phyloP scores from a whole-genome alignment of 31 red algal genomes.

The Odonthalia washingtoniensis region DNA sequence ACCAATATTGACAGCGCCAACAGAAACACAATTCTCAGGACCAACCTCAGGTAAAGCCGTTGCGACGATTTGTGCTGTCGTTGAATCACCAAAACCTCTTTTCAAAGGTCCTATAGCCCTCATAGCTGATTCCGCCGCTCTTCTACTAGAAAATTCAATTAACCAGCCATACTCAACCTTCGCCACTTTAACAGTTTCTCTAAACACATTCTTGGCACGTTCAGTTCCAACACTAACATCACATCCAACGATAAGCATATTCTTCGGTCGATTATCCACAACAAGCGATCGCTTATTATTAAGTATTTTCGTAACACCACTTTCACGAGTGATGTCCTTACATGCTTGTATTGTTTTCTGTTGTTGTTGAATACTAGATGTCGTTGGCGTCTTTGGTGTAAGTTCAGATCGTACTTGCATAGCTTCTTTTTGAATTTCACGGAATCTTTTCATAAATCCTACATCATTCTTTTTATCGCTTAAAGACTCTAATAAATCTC shows the following conservation, averaged over 20 bases:
- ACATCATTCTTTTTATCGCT: slow-evolving; percentile 39
- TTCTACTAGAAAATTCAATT: slow-evolving; percentile 39
- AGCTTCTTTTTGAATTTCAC: slow-evolving; percentile 40
- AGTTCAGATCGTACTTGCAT: slow-evolving; percentile 29
- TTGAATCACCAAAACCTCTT: slow-evolving; percentile 37
- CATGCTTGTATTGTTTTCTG: background rate
- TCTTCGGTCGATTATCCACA: slow-evolving; percentile 65
- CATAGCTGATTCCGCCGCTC: slow-evolving; percentile 60
- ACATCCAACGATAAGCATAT: slow-evolving; percentile 41
- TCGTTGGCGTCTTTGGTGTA: slow-evolving; percentile 1
- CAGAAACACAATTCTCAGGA: too few relatives aligned
- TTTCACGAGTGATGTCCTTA: background rate
- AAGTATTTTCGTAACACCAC: background rate
- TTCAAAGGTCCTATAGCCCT: slow-evolving; percentile 52
- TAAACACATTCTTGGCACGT: slow-evolving; percentile 35
- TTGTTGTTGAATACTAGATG: background rate
- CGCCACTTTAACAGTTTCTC: slow-evolving; percentile 49
- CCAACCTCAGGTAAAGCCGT: slow-evolving; percentile 23
- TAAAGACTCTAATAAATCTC: slow-evolving; percentile 31
- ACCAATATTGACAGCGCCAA: too few relatives aligned
- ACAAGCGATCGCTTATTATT: background rate
- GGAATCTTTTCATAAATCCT: slow-evolving; percentile 25
- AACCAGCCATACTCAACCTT: slow-evolving; percentile 50
- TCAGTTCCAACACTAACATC: slow-evolving; percentile 28
- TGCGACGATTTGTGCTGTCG: slow-evolving; percentile 35